A percentile compares a stretch with the other conserved stretches of the same genome.
Conservation (phyloP, 2,329 filamentous ascomycete genomes). For the Canariomyces notabilis region DNA sequence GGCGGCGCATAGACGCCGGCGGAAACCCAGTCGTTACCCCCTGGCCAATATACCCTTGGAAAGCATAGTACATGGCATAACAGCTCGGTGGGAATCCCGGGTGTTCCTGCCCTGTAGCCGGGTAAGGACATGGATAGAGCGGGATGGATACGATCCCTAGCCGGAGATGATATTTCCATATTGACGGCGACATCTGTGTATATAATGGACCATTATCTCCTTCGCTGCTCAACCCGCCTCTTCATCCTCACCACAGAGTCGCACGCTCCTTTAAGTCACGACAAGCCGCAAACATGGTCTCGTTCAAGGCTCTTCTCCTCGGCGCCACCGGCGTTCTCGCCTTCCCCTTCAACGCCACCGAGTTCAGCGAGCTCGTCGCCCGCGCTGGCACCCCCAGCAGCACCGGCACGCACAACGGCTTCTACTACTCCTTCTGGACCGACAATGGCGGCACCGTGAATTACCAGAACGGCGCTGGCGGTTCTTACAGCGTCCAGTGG, state of each 20-base stretch:
- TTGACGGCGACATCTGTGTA: too few relatives aligned
- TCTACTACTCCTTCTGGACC: conserved; percentile 44
- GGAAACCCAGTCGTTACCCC: too few relatives aligned
- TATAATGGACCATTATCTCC: conserved; percentile 4
- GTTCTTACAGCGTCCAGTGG: conserved; percentile 41
- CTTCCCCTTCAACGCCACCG: conserved; percentile 16
- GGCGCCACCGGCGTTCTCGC: conserved; percentile 12
- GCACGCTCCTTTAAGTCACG: not conserved
- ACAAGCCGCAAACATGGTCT: conserved; percentile 14
- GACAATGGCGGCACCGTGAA: conserved; percentile 35
- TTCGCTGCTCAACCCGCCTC: not conserved
- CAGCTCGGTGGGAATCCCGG: too few relatives aligned
- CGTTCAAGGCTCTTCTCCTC: conserved; percentile 17
- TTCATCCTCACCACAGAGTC: conserved; percentile 1
- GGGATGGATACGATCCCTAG: too few relatives aligned
- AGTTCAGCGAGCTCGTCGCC: conserved; percentile 11
- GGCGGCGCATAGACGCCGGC: not conserved
- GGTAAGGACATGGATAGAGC: too few relatives aligned
- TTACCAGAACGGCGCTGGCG: conserved; percentile 37
- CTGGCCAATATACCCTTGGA: too few relatives aligned
- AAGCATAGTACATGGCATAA: too few relatives aligned
- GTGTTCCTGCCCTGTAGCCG: too few relatives aligned
- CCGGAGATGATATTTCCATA: too few relatives aligned
- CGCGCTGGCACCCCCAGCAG: conserved; percentile 29
- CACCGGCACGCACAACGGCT: conserved; percentile 34